A percentile compares a stretch with the other conserved stretches of the same genome.
Evolutionary conservation across 768 basidiomycete genomes (phyloP).

Genomic region (Lyophyllum semitale): DNA sequence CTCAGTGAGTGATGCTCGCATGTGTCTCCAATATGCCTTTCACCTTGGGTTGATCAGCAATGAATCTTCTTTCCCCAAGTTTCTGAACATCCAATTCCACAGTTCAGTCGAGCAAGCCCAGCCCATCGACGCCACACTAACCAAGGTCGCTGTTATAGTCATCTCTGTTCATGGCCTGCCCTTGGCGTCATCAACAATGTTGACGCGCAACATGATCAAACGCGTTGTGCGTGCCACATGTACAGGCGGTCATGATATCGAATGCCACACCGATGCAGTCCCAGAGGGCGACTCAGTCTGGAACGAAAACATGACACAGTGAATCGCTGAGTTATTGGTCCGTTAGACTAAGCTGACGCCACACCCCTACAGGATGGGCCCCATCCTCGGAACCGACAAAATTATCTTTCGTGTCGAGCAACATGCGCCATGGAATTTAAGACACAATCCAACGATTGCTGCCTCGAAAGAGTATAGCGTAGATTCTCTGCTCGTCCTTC

Average conservation of each 20-base stretch:
- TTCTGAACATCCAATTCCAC: constrained; percentile 18
- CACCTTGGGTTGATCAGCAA: not conserved
- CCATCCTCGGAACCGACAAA: constrained; percentile 7
- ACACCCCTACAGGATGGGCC: constrained; percentile 13
- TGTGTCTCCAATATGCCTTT: not conserved
- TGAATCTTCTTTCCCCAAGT: not conserved
- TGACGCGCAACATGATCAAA: not conserved
- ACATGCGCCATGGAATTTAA: not conserved
- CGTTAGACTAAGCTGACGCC: not conserved
- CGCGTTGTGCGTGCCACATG: constrained; percentile 5
- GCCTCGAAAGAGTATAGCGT: constrained; percentile 13
- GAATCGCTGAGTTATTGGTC: not conserved
- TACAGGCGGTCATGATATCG: not conserved
- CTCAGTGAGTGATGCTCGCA: not conserved
- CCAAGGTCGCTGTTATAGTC: not conserved
- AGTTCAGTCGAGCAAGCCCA: not conserved
- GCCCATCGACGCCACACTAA: not conserved
- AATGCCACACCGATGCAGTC: constrained; percentile 1
- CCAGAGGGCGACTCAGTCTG: constrained; percentile 1
- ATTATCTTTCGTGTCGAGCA: constrained; percentile 14
- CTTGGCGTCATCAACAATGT: not conserved
- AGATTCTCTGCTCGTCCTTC: constrained; percentile 8
- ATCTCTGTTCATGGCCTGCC: constrained; percentile 6
- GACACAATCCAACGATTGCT: constrained; percentile 8
- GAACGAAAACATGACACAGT: constrained; percentile 17